Evolutionary conservation across 2,329 filamentous ascomycete genomes (phyloP).

Genomic region (Ceratocystis alfenasii): DNA sequence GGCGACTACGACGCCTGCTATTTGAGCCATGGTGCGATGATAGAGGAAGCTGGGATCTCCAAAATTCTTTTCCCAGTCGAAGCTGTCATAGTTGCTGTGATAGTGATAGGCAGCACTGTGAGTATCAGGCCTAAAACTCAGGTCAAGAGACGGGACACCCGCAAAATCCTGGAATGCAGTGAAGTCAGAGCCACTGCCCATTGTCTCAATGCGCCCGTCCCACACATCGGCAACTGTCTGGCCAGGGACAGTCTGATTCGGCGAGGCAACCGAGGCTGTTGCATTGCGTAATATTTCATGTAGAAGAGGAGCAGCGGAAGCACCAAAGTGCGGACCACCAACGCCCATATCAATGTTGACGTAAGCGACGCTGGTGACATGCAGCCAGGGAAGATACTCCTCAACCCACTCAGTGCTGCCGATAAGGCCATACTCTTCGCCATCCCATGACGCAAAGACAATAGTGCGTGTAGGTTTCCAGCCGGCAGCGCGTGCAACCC

Average conservation of each 20-base stretch:
- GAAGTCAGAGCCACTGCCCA: conserved; percentile 63
- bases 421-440: conserved; percentile 73
- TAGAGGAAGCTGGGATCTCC: conserved; percentile 60
- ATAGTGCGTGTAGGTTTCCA: conserved; percentile 66
- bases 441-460: conserved; percentile 75
- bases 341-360: conserved; percentile 74
- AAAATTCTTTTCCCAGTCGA: conserved; percentile 74
- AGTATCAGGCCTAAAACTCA: conserved; percentile 41
- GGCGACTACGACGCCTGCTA: conserved; percentile 50
- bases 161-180: conserved; percentile 64
- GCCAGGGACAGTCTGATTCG: conserved; percentile 60
- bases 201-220: conserved; percentile 48
- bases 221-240: conserved; percentile 63
- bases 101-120: conserved; percentile 60
- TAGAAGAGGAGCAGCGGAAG: conserved; percentile 61
- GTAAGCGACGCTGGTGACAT: conserved; percentile 62
- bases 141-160: conserved; percentile 53
- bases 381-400: conserved; percentile 73
- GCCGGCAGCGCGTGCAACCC: conserved; percentile 50
- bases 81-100: conserved; percentile 84
- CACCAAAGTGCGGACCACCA: conserved; percentile 49
- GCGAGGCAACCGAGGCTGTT: conserved; percentile 50
- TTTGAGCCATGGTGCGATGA: conserved; percentile 53
- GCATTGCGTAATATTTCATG: conserved; percentile 60
- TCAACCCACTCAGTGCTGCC: conserved; percentile 92